phyloP scores from a whole-genome alignment of 805 yeast species.

The Sugiyamaella qingdaonensis region DNA sequence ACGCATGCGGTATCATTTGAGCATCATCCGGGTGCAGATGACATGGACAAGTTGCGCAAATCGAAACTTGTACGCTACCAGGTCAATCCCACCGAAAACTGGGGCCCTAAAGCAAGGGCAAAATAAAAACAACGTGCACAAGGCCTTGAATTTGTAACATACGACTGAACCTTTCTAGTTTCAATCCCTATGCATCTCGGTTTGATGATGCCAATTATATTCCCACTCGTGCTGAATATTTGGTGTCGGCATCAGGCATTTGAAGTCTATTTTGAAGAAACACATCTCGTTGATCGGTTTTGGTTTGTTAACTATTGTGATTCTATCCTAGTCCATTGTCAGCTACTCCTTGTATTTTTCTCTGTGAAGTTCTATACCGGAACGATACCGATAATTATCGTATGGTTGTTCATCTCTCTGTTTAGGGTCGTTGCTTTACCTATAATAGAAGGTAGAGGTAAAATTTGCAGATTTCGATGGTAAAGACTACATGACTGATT shows the following conservation, averaged over 20 bases:
- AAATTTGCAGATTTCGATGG: no score
- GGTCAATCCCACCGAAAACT: slow-evolving; percentile 85
- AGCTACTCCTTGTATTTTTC: not conserved
- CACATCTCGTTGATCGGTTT: not conserved
- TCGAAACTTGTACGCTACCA: slow-evolving; percentile 84
- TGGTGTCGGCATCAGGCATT: not conserved
- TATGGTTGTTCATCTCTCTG: not conserved
- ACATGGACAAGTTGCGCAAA: slow-evolving; percentile 58
- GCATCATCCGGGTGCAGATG: slow-evolving; percentile 50
- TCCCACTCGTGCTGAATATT: not conserved
- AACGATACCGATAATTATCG: not conserved
- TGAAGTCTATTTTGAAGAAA: not conserved
- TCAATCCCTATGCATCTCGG: no score
- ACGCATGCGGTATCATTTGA: slow-evolving; percentile 48
- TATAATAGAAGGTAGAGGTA: not conserved
- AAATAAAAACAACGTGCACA: not conserved
- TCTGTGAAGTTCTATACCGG: not conserved
- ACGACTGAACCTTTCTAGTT: no score
- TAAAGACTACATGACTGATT: no score
- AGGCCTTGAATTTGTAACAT: no score
- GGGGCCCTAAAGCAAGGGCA: slow-evolving; percentile 86
- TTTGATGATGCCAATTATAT: not conserved
- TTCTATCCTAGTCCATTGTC: not conserved
- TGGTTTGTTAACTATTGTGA: not conserved
- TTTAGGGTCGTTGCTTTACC: not conserved